These are phyloP conservation scores for Rhodosporidiobolus sp. DNA, from an alignment of 768 basidiomycete species.

Conservation along the genomic window DNA sequence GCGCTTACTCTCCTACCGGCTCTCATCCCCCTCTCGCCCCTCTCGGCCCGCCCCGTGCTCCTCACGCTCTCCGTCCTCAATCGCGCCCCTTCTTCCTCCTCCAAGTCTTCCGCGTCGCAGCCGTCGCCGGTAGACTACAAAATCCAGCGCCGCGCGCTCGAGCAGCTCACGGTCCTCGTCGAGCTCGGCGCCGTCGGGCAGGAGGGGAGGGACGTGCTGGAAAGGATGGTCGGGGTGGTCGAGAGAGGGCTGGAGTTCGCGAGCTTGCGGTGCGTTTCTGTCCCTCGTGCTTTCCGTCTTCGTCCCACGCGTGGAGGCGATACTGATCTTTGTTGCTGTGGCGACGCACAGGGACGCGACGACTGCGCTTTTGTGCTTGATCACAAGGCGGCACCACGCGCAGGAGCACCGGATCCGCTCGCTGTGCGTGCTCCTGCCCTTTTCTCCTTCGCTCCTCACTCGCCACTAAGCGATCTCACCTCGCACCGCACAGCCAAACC, in stretches of 20 bases:
- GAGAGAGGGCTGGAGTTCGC: slow-evolving; percentile 16
- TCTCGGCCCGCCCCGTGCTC: slow-evolving; percentile 2
- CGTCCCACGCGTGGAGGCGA: too few relatives aligned
- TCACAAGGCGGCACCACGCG: background rate
- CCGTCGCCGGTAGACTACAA: slow-evolving; percentile 14
- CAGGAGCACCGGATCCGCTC: background rate
- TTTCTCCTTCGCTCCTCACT: too few relatives aligned
- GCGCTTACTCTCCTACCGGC: background rate
- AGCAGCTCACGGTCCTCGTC: background rate
- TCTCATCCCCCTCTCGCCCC: slow-evolving; percentile 5
- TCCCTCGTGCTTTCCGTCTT: too few relatives aligned
- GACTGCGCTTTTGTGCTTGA: background rate
- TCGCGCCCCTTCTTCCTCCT: background rate
- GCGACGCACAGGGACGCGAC: slow-evolving; percentile 10
- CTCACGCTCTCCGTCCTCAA: slow-evolving; percentile 15
- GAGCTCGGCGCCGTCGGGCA: background rate
- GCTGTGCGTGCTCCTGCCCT: background rate
- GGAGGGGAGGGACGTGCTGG: slow-evolving; percentile 12
- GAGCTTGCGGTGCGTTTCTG: slow-evolving; percentile 7
- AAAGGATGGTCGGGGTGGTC: background rate
- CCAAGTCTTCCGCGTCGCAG: too few relatives aligned
- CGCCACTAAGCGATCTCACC: accelerated
- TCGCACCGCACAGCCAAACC: background rate
- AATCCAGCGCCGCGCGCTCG: slow-evolving; percentile 7
- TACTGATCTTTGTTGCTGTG: too few relatives aligned